Base-by-base conservation (phyloP, 306 rosid species). In the Quercus dentata region DNA sequence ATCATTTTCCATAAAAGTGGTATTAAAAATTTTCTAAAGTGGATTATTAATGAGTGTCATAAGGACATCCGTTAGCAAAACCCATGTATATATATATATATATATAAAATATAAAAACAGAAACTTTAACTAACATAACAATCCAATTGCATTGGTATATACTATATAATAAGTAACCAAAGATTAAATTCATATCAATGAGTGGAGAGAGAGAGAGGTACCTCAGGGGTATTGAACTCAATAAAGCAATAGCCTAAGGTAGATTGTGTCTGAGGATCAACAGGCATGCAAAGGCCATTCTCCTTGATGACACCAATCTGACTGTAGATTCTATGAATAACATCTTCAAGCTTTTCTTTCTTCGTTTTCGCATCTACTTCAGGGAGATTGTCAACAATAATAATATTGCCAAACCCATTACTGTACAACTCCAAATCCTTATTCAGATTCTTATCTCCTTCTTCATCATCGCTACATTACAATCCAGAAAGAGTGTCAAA, bases 231-330 rank as follows among this genome's bases (percentile, higher is more conserved):
- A 80, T 84, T 85, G 79, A 76, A 94, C 87, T 94, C 98, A 33
- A 94, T 82, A 81, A 90, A 90, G 86, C 98, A 91, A 54, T 88
- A 91, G 0, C 98, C 98, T 41, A 87, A 73, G 2, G 91, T 82
- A 10, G 88, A 80, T 13, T 80, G 84, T 0, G 92, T 81, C 56
- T 90, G 12, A 41, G 46, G 11, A 41, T 41, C 95, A 23, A 90
- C 76, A 0, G 98, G 98, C 98, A 94, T 94, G 91, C 91, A 94
- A 19, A 94, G 81, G 1, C 97, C 98, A 28, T 86, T 93, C 0
- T 89, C 95, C 74, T 86, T 94, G 18, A 91, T 82, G 12, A 76
- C 80, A 62, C 97, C 97, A 82, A 91, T 87, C 89, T 94, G 98
- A 23, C 94, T 76, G 18, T 87, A 94, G 15, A 94, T 91, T 76